Evolutionary conservation across 2,329 filamentous ascomycete species (phyloP).

Genomic region (Fusarium palustre): DNA sequence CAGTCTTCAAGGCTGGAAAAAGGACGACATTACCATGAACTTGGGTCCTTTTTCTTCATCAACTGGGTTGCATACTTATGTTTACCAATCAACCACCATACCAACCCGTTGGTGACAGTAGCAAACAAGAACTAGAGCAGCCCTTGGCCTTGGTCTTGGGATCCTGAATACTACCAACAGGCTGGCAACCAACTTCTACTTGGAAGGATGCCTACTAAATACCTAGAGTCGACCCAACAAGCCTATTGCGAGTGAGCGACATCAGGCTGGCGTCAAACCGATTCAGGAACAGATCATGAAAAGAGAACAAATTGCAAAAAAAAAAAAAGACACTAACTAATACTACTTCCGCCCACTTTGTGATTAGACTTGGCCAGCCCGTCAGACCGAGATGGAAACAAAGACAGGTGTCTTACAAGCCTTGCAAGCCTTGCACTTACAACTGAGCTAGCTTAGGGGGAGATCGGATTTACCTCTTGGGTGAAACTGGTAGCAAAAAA

Average conservation of each 20-base stretch:
- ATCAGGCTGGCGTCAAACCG: slow-evolving; percentile 31
- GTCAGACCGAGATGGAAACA: background rate
- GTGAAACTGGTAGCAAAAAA: slow-evolving; percentile 9
- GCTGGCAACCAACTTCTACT: background rate
- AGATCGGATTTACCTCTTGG: slow-evolving; percentile 13
- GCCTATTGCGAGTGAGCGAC: slow-evolving; percentile 21
- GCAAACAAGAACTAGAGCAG: background rate
- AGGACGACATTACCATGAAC: slow-evolving; percentile 20
- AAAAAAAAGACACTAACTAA: slow-evolving; percentile 19
- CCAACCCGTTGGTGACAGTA: slow-evolving; percentile 8
- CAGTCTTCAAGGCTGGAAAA: slow-evolving; percentile 2
- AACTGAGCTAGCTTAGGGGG: slow-evolving; percentile 10
- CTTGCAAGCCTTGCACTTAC: slow-evolving; percentile 3
- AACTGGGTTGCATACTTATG: background rate
- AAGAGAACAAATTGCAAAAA: background rate
- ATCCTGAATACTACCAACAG: background rate
- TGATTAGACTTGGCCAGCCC: background rate
- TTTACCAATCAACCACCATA: slow-evolving; percentile 18
- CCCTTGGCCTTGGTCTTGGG: slow-evolving; percentile 16
- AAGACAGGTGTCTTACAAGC: slow-evolving; percentile 1
- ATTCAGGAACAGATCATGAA: slow-evolving; percentile 29
- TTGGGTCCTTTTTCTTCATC: slow-evolving; percentile 21
- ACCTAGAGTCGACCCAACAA: slow-evolving; percentile 8
- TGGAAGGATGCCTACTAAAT: background rate
- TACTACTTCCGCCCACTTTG: slow-evolving; percentile 2